Conservation (phyloP, 129 eudicot genomes). For the Flaveria ramosissima region DNA sequence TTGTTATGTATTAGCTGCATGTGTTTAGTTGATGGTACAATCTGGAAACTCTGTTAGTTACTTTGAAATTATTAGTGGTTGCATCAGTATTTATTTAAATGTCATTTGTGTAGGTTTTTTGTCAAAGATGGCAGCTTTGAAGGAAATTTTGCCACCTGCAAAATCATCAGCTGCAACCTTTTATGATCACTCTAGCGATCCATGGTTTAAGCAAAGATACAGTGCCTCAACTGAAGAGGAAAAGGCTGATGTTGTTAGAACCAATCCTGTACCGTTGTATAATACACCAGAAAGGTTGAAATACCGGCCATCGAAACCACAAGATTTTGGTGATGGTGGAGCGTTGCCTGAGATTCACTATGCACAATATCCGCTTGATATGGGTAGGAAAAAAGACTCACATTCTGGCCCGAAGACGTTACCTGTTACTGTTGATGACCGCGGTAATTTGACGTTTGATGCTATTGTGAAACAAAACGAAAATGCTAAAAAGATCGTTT, state of each 20-base stretch:
- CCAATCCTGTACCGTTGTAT: constrained; percentile 53
- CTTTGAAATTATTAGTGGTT: background rate
- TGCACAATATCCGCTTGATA: constrained; percentile 90
- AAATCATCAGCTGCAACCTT: constrained; percentile 51
- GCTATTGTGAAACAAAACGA: constrained; percentile 81
- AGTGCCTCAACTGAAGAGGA: constrained; percentile 57
- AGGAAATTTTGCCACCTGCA: constrained; percentile 67
- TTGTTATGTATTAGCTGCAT: background rate
- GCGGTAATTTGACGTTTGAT: constrained; percentile 70
- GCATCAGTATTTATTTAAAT: background rate
- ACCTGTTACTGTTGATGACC: constrained; percentile 77
- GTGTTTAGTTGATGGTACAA: background rate
- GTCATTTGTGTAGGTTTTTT: background rate
- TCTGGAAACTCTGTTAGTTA: background rate
- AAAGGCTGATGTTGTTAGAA: constrained; percentile 36
- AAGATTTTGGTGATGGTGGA: constrained; percentile 96
- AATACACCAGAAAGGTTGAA: constrained; percentile 54
- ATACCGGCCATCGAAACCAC: constrained; percentile 69
- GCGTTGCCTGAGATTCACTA: constrained; percentile 90
- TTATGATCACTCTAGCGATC: constrained; percentile 78
- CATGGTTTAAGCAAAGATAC: constrained; percentile 84
- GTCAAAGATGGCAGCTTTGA: constrained; percentile 57
- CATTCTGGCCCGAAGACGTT: constrained; percentile 66
- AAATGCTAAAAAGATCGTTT: constrained; percentile 67
- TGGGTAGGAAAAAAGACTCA: constrained; percentile 73